phyloP scores from a whole-genome alignment of 352 stramenopile species.

The Pythium aquatile region DNA sequence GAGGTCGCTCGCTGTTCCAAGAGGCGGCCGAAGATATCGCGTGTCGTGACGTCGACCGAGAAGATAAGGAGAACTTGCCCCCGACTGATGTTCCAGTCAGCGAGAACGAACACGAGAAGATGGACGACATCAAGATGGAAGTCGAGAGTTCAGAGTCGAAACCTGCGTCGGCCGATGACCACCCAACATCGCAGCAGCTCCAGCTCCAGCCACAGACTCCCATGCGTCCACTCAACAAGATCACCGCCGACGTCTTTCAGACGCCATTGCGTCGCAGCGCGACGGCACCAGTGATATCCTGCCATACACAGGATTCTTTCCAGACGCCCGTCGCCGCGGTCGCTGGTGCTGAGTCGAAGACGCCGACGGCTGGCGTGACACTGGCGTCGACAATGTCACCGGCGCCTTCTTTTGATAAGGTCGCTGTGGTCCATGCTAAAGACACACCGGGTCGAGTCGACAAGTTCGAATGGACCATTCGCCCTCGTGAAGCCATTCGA shows the following conservation, averaged over 20 bases:
- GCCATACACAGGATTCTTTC: neutral
- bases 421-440: conserved; percentile 44
- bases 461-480: conserved; percentile 59
- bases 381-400: conserved; percentile 44
- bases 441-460: conserved; percentile 56
- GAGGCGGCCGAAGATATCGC: conserved; percentile 19
- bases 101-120: neutral
- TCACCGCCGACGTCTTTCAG: conserved; percentile 28
- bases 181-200: neutral
- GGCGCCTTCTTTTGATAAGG: conserved; percentile 62
- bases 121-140: neutral
- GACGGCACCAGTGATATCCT: conserved; percentile 1
- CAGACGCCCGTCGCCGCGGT: neutral
- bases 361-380: conserved; percentile 7
- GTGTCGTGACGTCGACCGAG: neutral
- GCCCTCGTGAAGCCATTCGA: conserved; percentile 4
- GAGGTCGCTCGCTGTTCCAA: conserved; percentile 18
- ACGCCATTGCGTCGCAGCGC: conserved; percentile 43
- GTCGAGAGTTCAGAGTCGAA: neutral
- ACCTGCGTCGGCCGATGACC: neutral
- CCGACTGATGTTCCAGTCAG: neutral
- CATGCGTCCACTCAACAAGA: conserved; percentile 1
- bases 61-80: neutral
- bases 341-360: conserved; percentile 20
- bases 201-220: conserved; percentile 20